These are phyloP conservation scores for Aureobasidium sp. DNA, from an alignment of 2,329 filamentous ascomycete species.

Conservation along the genomic window DNA sequence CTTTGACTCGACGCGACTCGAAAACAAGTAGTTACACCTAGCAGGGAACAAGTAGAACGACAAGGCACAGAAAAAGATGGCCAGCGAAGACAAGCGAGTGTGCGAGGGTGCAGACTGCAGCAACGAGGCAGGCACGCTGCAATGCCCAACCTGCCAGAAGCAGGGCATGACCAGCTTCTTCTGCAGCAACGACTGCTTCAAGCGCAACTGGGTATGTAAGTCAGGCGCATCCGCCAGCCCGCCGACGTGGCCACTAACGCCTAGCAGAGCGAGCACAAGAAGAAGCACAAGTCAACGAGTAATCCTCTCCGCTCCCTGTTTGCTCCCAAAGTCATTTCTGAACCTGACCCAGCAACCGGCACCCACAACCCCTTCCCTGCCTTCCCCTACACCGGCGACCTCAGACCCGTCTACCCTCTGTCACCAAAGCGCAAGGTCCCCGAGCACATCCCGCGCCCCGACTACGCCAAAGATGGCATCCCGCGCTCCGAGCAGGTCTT, in stretches of 20 bases:
- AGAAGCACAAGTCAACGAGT: slow-evolving; percentile 71
- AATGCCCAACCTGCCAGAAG: slow-evolving; percentile 94
- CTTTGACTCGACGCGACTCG: neutral
- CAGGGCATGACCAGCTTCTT: slow-evolving; percentile 86
- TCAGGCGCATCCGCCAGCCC: slow-evolving; percentile 14
- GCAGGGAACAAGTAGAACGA: too few species aligned
- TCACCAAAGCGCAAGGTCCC: slow-evolving; percentile 65
- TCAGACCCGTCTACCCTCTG: slow-evolving; percentile 67
- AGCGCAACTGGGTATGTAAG: slow-evolving; percentile 81
- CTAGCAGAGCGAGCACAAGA: slow-evolving; percentile 68
- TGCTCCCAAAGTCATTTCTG: slow-evolving; percentile 74
- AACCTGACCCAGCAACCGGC: slow-evolving; percentile 84
- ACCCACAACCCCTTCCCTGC: slow-evolving; percentile 87
- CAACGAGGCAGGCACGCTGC: slow-evolving; percentile 75
- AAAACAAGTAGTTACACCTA: too few species aligned
- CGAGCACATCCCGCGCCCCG: slow-evolving; percentile 70
- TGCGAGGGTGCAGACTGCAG: slow-evolving; percentile 77
- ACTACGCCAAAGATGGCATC: slow-evolving; percentile 81
- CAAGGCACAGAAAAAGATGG: neutral
- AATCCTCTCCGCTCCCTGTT: slow-evolving; percentile 64
- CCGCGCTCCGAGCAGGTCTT: slow-evolving; percentile 56
- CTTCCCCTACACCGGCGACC: slow-evolving; percentile 69
- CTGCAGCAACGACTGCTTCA: slow-evolving; percentile 98
- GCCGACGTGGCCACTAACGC: slow-evolving; percentile 18
- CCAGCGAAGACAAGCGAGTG: slow-evolving; percentile 46